Evolutionary conservation across 495 filamentous ascomycete species (phyloP), one percentile per base, ranked within the genome.

Genomic region (Peziza echinospora): DNA sequence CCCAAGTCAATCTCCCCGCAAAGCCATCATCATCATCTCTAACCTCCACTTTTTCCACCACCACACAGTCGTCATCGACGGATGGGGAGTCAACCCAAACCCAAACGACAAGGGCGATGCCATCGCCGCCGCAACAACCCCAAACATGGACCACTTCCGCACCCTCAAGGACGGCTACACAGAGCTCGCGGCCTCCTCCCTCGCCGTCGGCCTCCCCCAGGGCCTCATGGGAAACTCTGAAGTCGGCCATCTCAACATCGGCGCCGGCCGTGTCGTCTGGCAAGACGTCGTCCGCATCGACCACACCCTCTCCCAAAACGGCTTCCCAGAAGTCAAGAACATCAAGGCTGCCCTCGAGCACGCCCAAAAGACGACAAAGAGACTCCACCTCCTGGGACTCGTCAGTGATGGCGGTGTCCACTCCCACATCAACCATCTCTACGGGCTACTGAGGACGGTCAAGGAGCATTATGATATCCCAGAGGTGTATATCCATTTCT

Each of bases 241-340:
- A 64, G 89, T 97, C 54, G 89, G 89, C 28, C 89, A 97, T 65
- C 64, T 97, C 64, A 97, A 97, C 69, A 96, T 97, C 64, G 89
- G 89, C 59, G 89, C 89, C 49, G 89, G 89, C 39, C 73, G 89
- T 62, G 91, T 97, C 34, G 89, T 97, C 55, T 97, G 89, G 89
- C 89, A 97, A 64, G 89, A 97, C 67, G 92, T 91, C 49, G 89
- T 97, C 49, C 81, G 89, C 57, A 97, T 97, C 64, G 89, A 96
- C 64, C 78, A 81, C 66, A 81, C 81, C 16, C 75, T 96, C 65
- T 93, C 92, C 75, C 86, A 86, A 57, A 76, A 72, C 24, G 77
- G 91, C 60, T 57, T 97, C 55, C 70, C 71, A 59, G 73, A 80
- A 62, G 77, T 86, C 51, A 70, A 80, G 30, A 82, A 77, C 52